Percentiles rank a stretch among this genome's conserved stretches.
These are phyloP conservation scores for Pseudonitzschia pungens DNA, from an alignment of 108 stramenopile species.

Conservation along the genomic window DNA sequence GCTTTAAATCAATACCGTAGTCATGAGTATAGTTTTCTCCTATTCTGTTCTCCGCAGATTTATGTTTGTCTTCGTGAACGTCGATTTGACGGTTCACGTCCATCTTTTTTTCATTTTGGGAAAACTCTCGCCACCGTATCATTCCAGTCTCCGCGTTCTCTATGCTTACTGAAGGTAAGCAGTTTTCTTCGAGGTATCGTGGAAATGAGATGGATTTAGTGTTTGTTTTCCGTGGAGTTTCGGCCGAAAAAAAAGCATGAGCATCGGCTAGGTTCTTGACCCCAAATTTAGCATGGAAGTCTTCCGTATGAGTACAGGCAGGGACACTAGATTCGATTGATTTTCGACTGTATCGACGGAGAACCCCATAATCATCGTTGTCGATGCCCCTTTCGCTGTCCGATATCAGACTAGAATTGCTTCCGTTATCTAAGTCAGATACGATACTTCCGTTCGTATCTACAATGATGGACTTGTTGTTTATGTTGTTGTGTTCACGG, in stretches of 20 bases:
- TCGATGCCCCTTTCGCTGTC: not conserved
- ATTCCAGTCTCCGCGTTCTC: constrained; percentile 19
- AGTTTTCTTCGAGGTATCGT: constrained; percentile 3
- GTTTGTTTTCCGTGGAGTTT: constrained; percentile 3
- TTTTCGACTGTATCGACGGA: constrained; percentile 2
- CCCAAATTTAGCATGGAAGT: not conserved
- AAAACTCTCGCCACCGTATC: constrained; percentile 31
- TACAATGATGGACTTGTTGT: not conserved
- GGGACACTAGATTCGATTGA: constrained; percentile 15
- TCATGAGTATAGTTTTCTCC: not conserved
- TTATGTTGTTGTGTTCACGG: constrained; percentile 14
- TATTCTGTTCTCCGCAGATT: not conserved
- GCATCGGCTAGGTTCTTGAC: not conserved
- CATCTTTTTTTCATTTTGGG: not conserved
- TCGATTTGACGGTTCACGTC: constrained; percentile 13
- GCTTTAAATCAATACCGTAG: too few relatives aligned
- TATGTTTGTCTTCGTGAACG: not conserved
- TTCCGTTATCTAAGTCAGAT: constrained; percentile 30
- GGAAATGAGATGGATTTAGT: not conserved
- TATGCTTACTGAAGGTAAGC: constrained; percentile 24
- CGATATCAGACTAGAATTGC: not conserved
- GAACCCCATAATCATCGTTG: constrained; percentile 21
- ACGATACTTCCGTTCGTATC: constrained; percentile 8
- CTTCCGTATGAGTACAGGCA: not conserved
- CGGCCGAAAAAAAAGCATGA: not conserved